Evolutionary conservation across 768 basidiomycete genomes (phyloP).

Genomic region (Porpolomopsis calyptriformis): DNA sequence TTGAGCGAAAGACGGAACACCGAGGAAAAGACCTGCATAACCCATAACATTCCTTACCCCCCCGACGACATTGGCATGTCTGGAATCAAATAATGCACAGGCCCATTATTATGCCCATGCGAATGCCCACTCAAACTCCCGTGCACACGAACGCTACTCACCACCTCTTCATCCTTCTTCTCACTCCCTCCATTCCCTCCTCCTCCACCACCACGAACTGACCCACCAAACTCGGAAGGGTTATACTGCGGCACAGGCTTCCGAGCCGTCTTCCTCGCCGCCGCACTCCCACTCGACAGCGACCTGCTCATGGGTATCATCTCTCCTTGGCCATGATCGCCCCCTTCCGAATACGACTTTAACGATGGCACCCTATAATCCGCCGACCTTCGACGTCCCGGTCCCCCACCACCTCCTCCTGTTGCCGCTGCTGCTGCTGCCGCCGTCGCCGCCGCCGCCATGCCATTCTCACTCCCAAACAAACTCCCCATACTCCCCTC

Average conservation of each 20-base stretch:
- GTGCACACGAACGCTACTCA: neutral
- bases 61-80: neutral
- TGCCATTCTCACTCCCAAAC: too few species aligned
- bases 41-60: neutral
- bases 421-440: neutral
- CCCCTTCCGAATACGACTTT: too few species aligned
- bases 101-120: neutral
- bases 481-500: too few species aligned
- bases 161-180: neutral
- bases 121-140: neutral
- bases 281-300: constrained; percentile 3
- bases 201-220: neutral
- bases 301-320: constrained; percentile 6
- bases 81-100: neutral
- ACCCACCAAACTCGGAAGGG: neutral
- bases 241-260: constrained; percentile 49
- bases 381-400: neutral
- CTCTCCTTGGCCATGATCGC: too few species aligned
- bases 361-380: neutral
- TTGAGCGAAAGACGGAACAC: too few species aligned
- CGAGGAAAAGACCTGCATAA: neutral
- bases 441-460: too few species aligned
- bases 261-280: constrained; percentile 31
- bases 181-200: neutral
- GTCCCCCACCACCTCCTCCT: neutral